Conservation (phyloP, 1,139 yeast genomes). For the Kodamaea fungicola region DNA sequence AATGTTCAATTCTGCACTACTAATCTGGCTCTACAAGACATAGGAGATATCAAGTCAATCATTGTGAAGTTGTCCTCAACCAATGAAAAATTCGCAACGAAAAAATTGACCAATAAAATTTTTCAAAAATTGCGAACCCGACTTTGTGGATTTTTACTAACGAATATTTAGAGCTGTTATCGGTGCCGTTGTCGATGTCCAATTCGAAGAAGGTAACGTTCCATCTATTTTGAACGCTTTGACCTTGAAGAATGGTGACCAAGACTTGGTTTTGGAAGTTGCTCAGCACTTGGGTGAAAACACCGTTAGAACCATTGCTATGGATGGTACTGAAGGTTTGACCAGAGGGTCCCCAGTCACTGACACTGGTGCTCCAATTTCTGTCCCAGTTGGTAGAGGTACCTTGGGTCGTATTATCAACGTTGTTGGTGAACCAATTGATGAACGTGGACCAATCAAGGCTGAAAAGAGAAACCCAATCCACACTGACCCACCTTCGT, state of each 20-base stretch:
- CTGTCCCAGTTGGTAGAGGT: conserved; percentile 99
- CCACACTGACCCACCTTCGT: conserved; percentile 96
- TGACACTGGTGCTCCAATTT: conserved; percentile 98
- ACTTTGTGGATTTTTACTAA: conserved; percentile 20
- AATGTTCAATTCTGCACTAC: too few relatives aligned
- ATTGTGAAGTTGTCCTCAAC: background rate
- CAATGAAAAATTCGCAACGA: conserved; percentile 4
- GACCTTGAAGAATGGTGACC: conserved; percentile 71
- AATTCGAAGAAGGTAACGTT: conserved; percentile 94
- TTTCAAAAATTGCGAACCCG: conserved; percentile 1
- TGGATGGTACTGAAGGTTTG: conserved; percentile 99
- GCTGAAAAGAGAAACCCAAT: conserved; percentile 92
- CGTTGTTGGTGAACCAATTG: conserved; percentile 99
- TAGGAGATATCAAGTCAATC: background rate
- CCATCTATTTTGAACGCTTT: conserved; percentile 98
- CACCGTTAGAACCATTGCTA: conserved; percentile 99
- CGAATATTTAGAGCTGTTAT: conserved; percentile 75
- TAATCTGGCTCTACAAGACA: too few relatives aligned
- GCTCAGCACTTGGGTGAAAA: conserved; percentile 99
- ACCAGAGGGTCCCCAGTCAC: conserved; percentile 91
- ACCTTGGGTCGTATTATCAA: conserved; percentile 98
- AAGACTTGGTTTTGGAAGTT: conserved; percentile 87
- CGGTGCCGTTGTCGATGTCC: conserved; percentile 99
- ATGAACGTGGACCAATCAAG: conserved; percentile 98
- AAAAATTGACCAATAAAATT: conserved; percentile 5